phyloP scores from a whole-genome alignment of 345 rosid species.

The Ceriops zippeliana region DNA sequence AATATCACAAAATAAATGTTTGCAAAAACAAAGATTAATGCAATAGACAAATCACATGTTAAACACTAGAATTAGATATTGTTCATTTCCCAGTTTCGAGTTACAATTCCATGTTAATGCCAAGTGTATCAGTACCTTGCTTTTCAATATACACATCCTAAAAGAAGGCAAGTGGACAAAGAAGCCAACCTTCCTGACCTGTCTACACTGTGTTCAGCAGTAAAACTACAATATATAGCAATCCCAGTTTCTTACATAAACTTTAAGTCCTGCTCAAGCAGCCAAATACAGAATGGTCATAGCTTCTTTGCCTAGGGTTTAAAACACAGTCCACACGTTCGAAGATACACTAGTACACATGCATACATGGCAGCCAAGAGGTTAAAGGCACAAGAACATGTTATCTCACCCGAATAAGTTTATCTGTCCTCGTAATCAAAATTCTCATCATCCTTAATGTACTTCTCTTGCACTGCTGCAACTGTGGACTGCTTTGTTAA shows the following conservation, averaged over 20 bases:
- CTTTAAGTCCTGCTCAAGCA: neutral
- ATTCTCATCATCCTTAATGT: constrained; percentile 47
- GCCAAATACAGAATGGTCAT: neutral
- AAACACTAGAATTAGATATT: neutral
- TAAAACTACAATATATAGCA: neutral
- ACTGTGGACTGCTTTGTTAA: constrained; percentile 45
- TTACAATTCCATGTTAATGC: too few relatives aligned
- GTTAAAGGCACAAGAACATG: too few relatives aligned
- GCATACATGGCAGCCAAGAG: too few relatives aligned
- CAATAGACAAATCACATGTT: too few relatives aligned
- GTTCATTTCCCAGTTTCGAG: neutral
- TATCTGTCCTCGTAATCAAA: constrained; percentile 7
- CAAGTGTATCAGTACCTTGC: neutral
- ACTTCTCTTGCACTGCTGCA: constrained; percentile 72
- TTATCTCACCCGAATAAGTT: neutral
- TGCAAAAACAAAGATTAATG: neutral
- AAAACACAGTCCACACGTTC: too few relatives aligned
- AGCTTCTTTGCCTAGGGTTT: too few relatives aligned
- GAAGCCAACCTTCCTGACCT: neutral
- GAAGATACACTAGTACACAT: too few relatives aligned
- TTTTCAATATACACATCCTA: neutral
- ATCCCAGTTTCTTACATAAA: too few relatives aligned
- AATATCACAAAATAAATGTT: neutral
- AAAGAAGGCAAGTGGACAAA: neutral
- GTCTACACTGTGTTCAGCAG: neutral